Percentiles rank a stretch among this genome's conserved stretches.
Evolutionary conservation across 2,329 filamentous ascomycete species (phyloP).

Genomic region (Fusarium temperatum): DNA sequence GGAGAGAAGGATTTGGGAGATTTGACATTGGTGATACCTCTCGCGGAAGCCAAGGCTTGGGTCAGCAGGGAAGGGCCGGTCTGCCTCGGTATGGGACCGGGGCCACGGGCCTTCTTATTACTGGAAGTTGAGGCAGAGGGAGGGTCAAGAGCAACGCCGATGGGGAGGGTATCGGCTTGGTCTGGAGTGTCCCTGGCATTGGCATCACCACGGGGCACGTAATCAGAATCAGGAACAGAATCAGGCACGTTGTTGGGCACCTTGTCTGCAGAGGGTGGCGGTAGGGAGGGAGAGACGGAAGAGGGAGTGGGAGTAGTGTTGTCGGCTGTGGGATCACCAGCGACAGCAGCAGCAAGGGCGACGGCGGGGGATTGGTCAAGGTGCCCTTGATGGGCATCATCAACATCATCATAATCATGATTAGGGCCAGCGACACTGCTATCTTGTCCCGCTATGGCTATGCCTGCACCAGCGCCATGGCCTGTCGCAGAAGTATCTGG

Average conservation of each 20-base stretch:
- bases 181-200: slow-evolving; percentile 32
- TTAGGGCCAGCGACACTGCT: slow-evolving; percentile 28
- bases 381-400: slow-evolving; percentile 32
- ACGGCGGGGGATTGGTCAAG: slow-evolving; percentile 23
- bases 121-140: slow-evolving; percentile 20
- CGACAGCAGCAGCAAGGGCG: slow-evolving; percentile 26
- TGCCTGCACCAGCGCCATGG: slow-evolving; percentile 2
- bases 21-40: slow-evolving; percentile 54
- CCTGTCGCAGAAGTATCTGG: slow-evolving; percentile 31
- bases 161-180: slow-evolving; percentile 16
- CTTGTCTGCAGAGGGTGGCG: slow-evolving; percentile 37
- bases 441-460: slow-evolving; percentile 1
- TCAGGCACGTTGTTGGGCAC: slow-evolving; percentile 39
- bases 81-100: slow-evolving; percentile 51
- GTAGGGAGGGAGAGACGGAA: slow-evolving; percentile 29
- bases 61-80: slow-evolving; percentile 65
- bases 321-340: slow-evolving; percentile 29
- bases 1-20: slow-evolving; percentile 22
- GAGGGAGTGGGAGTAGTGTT: slow-evolving; percentile 38
- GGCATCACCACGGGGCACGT: slow-evolving; percentile 37
- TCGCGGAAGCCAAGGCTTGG: slow-evolving; percentile 67
- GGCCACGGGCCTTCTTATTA: slow-evolving; percentile 58
- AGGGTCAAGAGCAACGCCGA: slow-evolving; percentile 11
- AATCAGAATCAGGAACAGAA: slow-evolving; percentile 41
- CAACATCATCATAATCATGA: slow-evolving; percentile 37